Evolutionary conservation across 805 yeast species (phyloP).

Genomic region (Spathaspora boniae): DNA sequence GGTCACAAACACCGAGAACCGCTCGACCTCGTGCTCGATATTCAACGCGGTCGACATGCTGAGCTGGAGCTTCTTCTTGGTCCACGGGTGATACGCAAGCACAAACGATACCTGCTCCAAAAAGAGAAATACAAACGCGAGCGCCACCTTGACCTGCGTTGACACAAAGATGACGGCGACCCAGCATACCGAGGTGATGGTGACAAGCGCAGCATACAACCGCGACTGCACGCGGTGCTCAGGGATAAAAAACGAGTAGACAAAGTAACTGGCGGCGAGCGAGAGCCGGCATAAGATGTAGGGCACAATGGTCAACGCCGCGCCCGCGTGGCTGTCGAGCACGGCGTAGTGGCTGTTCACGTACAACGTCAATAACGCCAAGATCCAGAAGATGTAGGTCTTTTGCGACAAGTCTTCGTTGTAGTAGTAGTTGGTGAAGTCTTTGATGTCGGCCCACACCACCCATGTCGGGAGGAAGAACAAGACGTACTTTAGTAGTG

Average conservation of each 20-base stretch:
- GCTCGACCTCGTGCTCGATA: slow-evolving; percentile 65
- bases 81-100: slow-evolving; percentile 45
- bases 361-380: slow-evolving; percentile 46
- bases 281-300: slow-evolving; percentile 47
- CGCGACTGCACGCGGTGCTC: slow-evolving; percentile 53
- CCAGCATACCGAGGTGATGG: slow-evolving; percentile 44
- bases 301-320: slow-evolving; percentile 45
- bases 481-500: slow-evolving; percentile 46
- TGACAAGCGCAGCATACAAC: slow-evolving; percentile 28
- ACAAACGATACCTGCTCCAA: slow-evolving; percentile 40
- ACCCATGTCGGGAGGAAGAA: slow-evolving; percentile 59
- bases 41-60: slow-evolving; percentile 57
- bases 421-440: slow-evolving; percentile 60
- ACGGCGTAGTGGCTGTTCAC: slow-evolving; percentile 46
- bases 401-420: slow-evolving; percentile 58
- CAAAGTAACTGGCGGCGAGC: slow-evolving; percentile 24
- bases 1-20: slow-evolving; percentile 54
- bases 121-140: slow-evolving; percentile 37
- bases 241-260: slow-evolving; percentile 45
- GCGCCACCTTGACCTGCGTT: slow-evolving; percentile 44
- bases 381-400: slow-evolving; percentile 49
- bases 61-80: slow-evolving; percentile 39
- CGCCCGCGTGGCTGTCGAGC: slow-evolving; percentile 31
- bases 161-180: slow-evolving; percentile 48
- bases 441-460: slow-evolving; percentile 64